phyloP scores from a whole-genome alignment of 2,329 filamentous ascomycete species.

The Trichoderma aggressivum region DNA sequence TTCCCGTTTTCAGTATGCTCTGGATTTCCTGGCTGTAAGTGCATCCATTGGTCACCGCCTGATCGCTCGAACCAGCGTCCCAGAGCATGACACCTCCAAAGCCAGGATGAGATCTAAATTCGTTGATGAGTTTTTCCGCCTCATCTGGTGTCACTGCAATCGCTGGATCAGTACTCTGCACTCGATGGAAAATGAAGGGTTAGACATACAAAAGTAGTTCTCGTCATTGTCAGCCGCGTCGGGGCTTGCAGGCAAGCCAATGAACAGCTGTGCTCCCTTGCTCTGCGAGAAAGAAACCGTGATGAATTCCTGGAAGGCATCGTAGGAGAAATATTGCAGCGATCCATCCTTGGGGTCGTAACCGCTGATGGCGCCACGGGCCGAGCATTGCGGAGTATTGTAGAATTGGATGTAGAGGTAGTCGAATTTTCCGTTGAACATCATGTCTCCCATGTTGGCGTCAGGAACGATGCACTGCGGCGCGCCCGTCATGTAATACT shows the following conservation, averaged over 20 bases:
- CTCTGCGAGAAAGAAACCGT: background rate
- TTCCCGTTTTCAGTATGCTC: background rate
- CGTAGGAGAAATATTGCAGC: background rate
- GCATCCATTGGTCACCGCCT: background rate
- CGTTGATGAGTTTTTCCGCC: background rate
- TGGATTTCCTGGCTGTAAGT: background rate
- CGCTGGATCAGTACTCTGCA: background rate
- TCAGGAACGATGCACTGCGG: background rate
- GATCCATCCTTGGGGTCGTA: background rate
- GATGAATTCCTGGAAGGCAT: background rate
- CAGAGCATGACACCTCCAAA: background rate
- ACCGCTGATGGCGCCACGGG: background rate
- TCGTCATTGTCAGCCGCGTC: background rate
- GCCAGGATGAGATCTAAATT: background rate
- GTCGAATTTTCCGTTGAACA: background rate
- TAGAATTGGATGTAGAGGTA: background rate
- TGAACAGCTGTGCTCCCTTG: background rate
- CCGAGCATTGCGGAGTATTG: background rate
- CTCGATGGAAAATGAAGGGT: background rate
- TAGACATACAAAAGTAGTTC: background rate
- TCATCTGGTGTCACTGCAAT: background rate
- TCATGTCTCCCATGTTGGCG: background rate
- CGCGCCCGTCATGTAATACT: background rate
- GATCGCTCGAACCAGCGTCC: background rate
- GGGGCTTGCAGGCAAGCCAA: background rate